Evolutionary conservation across 2,329 filamentous ascomycete genomes (phyloP).

Genomic region (Ophiocordyceps camponoti-rufipedis): DNA sequence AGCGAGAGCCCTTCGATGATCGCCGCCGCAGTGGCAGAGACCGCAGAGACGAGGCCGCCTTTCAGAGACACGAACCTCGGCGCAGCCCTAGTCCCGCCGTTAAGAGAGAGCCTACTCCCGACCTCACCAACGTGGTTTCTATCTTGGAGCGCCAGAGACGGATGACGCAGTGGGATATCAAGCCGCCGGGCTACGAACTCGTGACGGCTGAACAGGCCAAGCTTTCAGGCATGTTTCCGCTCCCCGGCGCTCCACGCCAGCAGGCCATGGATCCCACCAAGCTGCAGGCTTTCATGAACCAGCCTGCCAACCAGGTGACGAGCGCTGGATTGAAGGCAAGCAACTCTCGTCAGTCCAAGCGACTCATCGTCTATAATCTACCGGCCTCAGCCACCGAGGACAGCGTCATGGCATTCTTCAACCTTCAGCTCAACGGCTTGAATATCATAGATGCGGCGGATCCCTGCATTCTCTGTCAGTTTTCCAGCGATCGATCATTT

Average conservation of each 20-base stretch:
- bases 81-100: conserved; percentile 67
- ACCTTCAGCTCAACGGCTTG: conserved; percentile 87
- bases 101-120: conserved; percentile 89
- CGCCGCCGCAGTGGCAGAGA: conserved; percentile 32
- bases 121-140: conserved; percentile 71
- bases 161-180: conserved; percentile 98
- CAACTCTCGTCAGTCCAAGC: conserved; percentile 86
- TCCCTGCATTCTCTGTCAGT: conserved; percentile 67
- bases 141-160: conserved; percentile 76
- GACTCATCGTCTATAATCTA: conserved; percentile 74
- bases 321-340: conserved; percentile 76
- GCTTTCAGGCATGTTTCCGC: conserved; percentile 95
- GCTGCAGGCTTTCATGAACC: conserved; percentile 89
- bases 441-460: conserved; percentile 76
- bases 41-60: conserved; percentile 18
- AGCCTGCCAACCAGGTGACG: conserved; percentile 53
- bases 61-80: conserved; percentile 31
- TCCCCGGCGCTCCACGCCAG: conserved; percentile 85
- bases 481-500: conserved; percentile 63
- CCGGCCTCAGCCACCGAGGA: conserved; percentile 60
- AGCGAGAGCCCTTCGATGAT: conserved; percentile 32
- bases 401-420: conserved; percentile 68
- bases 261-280: conserved; percentile 90
- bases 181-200: conserved; percentile 93
- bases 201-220: conserved; percentile 98